Percentiles rank a stretch among this genome's conserved stretches.
phyloP scores from a whole-genome alignment of 768 basidiomycete genomes.

The Boletus reticuloceps region DNA sequence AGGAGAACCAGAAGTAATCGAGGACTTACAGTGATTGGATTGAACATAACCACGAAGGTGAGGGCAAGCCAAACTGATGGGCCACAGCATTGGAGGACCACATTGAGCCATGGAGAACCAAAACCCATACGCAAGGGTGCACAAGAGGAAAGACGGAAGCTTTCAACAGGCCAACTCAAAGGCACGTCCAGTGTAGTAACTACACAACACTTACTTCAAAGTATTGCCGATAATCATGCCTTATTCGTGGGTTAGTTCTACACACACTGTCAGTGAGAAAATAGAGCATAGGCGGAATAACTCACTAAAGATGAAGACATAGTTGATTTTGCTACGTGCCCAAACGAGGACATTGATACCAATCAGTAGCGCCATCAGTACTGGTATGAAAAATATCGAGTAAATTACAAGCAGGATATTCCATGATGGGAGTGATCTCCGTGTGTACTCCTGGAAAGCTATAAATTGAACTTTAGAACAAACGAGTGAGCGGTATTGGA shows the following conservation, averaged over 20 bases:
- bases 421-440: constrained; percentile 62
- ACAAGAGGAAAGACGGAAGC: constrained; percentile 75
- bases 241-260: constrained; percentile 69
- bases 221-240: constrained; percentile 77
- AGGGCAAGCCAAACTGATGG: constrained; percentile 78
- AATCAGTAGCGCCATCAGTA: constrained; percentile 72
- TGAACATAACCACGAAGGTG: constrained; percentile 54
- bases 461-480: neutral
- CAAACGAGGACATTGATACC: constrained; percentile 82
- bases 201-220: constrained; percentile 48
- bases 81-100: constrained; percentile 75
- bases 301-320: constrained; percentile 87
- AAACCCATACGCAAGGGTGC: constrained; percentile 73
- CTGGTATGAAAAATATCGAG: constrained; percentile 67
- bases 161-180: constrained; percentile 27
- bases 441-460: constrained; percentile 58
- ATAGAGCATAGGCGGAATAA: neutral
- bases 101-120: constrained; percentile 78
- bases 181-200: neutral
- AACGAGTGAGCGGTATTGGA: neutral
- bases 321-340: constrained; percentile 78
- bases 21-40: constrained; percentile 66
- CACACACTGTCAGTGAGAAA: constrained; percentile 3
- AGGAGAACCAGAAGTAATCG: neutral
- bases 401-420: constrained; percentile 77